Conservation (phyloP, 1,139 yeast species). For the Protomyces inundatus region DNA sequence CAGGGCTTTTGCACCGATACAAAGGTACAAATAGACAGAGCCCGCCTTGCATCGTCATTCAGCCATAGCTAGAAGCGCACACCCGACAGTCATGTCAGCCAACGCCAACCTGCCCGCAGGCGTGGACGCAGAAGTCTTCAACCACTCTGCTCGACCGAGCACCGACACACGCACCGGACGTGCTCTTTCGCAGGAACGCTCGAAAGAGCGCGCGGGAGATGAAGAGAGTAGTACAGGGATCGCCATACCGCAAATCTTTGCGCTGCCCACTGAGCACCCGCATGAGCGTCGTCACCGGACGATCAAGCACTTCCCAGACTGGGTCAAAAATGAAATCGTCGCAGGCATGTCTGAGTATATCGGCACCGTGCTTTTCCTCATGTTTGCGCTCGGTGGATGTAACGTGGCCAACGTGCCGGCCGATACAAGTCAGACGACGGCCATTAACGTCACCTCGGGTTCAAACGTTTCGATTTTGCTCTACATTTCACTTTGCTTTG, state of each 20-base stretch:
- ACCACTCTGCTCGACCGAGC: too few species aligned
- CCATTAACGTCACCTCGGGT: conserved; percentile 8
- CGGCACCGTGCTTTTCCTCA: conserved; percentile 79
- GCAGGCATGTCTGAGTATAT: conserved; percentile 65
- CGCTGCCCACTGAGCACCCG: background rate
- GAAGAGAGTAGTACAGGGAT: background rate
- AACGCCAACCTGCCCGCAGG: too few species aligned
- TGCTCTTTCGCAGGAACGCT: background rate
- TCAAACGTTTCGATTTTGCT: conserved; percentile 59
- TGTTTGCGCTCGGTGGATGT: conserved; percentile 79
- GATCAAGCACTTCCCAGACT: conserved; percentile 24
- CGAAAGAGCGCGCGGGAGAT: background rate
- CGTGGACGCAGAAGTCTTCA: too few species aligned
- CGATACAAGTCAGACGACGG: background rate
- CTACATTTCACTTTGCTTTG: conserved; percentile 84
- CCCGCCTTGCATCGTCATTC: too few species aligned
- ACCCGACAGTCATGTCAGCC: too few species aligned
- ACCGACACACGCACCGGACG: background rate
- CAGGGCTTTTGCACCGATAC: too few species aligned
- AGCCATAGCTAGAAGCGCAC: too few species aligned
- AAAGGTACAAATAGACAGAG: too few species aligned
- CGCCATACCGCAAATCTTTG: background rate
- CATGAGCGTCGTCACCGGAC: conserved; percentile 4
- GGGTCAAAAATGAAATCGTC: conserved; percentile 48
- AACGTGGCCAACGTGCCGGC: conserved; percentile 64